Conservation (phyloP, 116 monocot species). For the Thalassia testudinum region DNA sequence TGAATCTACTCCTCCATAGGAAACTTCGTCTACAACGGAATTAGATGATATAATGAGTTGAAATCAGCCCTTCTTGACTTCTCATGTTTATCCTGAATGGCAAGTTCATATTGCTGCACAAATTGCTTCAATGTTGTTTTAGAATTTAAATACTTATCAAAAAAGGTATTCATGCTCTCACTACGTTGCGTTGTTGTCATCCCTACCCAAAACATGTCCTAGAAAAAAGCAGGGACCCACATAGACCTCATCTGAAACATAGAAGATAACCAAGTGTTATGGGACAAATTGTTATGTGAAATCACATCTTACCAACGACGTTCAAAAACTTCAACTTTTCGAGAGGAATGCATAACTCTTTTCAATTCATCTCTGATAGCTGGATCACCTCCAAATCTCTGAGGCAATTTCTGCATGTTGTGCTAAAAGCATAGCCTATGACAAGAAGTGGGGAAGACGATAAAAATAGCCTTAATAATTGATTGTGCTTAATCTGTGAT, state of each 20-base stretch:
- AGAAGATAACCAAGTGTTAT: background rate
- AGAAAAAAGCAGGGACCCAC: background rate
- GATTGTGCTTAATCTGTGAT: background rate
- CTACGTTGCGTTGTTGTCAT: conserved; percentile 7
- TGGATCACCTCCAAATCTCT: background rate
- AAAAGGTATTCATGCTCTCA: conserved; percentile 3
- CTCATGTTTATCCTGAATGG: conserved; percentile 4
- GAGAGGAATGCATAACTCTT: background rate
- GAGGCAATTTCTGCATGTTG: background rate
- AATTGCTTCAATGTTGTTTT: conserved; percentile 13
- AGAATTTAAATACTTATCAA: conserved; percentile 7
- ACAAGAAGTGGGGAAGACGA: background rate
- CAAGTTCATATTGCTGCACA: conserved; percentile 10
- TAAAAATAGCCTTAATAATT: background rate
- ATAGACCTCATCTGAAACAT: background rate
- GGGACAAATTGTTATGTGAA: background rate
- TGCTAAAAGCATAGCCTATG: background rate
- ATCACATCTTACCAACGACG: background rate
- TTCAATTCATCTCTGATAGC: background rate
- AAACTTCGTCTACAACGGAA: conserved; percentile 1
- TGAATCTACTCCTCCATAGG: conserved; percentile 12
- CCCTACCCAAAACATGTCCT: conserved; percentile 10
- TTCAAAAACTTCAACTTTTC: background rate
- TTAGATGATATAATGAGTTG: background rate
- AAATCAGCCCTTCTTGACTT: conserved; percentile 8